A percentile compares a stretch with the other conserved stretches of the same genome.
Conservation (phyloP, 805 yeast species). For the Helenozyma baotianmanensis region DNA sequence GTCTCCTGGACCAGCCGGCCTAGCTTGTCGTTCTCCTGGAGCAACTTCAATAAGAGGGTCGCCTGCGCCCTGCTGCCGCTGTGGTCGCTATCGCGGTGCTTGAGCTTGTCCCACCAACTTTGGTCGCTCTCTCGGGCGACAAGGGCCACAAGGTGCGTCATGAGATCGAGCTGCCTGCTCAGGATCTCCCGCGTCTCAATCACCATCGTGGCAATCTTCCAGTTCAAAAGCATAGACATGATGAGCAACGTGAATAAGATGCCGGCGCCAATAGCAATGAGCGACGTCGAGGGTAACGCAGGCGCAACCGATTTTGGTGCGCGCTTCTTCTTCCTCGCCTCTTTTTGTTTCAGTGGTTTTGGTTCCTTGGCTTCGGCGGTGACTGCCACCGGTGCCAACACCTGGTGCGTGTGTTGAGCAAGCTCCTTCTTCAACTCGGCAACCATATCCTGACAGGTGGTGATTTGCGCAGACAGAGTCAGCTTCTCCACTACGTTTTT, state of each 20-base stretch:
- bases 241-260: not conserved
- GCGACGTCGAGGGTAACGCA: no score
- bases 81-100: no score
- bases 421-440: constrained; percentile 42
- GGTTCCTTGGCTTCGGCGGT: not conserved
- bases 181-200: constrained; percentile 5
- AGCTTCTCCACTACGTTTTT: constrained; percentile 73
- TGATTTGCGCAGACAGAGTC: constrained; percentile 67
- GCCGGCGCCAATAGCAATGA: no score
- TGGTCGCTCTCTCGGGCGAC: constrained; percentile 1
- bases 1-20: constrained; percentile 3
- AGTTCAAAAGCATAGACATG: constrained; percentile 3
- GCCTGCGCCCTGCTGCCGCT: constrained; percentile 6
- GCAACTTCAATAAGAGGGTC: no score
- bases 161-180: constrained; percentile 7
- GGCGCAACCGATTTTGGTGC: not conserved
- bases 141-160: constrained; percentile 4
- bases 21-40: constrained; percentile 2
- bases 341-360: not conserved
- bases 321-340: not conserved
- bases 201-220: constrained; percentile 2
- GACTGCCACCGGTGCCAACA: not conserved
- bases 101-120: no score
- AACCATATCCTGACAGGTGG: constrained; percentile 49
- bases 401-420: constrained; percentile 5